Conservation (phyloP, 257 asterid genomes). For the Penstemon newberryi region DNA sequence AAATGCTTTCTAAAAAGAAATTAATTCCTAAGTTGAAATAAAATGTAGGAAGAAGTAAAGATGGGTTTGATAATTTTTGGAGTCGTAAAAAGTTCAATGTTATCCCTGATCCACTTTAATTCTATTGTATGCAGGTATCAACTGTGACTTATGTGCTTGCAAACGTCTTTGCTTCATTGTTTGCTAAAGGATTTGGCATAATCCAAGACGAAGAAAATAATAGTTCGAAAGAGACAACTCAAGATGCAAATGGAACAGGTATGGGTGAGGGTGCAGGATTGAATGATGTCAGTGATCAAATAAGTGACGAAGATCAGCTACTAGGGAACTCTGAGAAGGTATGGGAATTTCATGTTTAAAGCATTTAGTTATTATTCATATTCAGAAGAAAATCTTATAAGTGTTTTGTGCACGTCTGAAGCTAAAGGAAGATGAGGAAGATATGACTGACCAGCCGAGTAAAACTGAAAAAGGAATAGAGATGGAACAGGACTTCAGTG, state of each 20-base stretch:
- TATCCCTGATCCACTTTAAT: slow-evolving; percentile 16
- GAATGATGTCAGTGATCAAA: slow-evolving; percentile 89
- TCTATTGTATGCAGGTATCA: slow-evolving; percentile 54
- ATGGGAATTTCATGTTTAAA: slow-evolving; percentile 22
- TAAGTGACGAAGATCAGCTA: slow-evolving; percentile 89
- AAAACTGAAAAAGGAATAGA: slow-evolving; percentile 81
- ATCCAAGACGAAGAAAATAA: slow-evolving; percentile 57
- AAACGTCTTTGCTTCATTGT: slow-evolving; percentile 61
- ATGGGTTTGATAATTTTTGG: not conserved
- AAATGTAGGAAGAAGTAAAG: not conserved
- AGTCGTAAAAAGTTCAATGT: not conserved
- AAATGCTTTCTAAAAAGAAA: not conserved
- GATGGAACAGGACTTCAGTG: slow-evolving; percentile 88
- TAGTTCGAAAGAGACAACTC: slow-evolving; percentile 41
- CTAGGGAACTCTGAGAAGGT: slow-evolving; percentile 72
- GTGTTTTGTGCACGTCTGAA: slow-evolving; percentile 35
- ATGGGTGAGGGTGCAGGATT: slow-evolving; percentile 90
- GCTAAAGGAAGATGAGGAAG: slow-evolving; percentile 58
- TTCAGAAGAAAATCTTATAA: slow-evolving; percentile 5
- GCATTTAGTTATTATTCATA: slow-evolving; percentile 1
- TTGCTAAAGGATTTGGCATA: slow-evolving; percentile 75
- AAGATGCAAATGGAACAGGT: slow-evolving; percentile 86
- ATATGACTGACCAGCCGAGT: slow-evolving; percentile 52
- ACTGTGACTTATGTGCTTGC: slow-evolving; percentile 68
- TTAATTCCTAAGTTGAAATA: not conserved